phyloP scores from a whole-genome alignment of 257 asterid species.

The Striga asiatica region DNA sequence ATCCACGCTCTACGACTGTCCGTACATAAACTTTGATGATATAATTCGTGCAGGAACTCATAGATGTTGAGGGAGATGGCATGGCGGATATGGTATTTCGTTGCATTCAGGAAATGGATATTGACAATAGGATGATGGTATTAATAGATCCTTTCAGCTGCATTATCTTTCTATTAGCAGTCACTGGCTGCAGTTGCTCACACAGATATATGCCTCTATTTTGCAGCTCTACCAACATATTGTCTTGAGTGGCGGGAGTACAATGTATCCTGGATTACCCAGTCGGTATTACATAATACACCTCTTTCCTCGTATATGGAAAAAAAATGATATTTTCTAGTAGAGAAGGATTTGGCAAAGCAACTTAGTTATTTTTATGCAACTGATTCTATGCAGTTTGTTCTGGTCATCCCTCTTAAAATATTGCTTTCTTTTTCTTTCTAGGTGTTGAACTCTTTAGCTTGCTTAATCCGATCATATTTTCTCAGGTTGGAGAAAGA shows the following conservation, averaged over 20 bases:
- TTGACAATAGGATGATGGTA: conserved; percentile 98
- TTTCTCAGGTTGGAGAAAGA: conserved; percentile 84
- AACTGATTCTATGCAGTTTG: neutral
- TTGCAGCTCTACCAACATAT: conserved; percentile 95
- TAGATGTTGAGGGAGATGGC: conserved; percentile 99
- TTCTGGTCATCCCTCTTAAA: neutral
- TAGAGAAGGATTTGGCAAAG: neutral
- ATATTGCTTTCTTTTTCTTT: conserved; percentile 5
- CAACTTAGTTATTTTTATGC: neutral
- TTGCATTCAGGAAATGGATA: conserved; percentile 98
- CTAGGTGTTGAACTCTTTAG: neutral
- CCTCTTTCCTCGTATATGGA: neutral
- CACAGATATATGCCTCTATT: conserved; percentile 3
- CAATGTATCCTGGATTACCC: conserved; percentile 98
- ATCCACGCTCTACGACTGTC: conserved; percentile 9
- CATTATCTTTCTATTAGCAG: conserved; percentile 16
- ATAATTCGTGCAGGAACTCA: conserved; percentile 63
- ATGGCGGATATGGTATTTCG: conserved; percentile 99
- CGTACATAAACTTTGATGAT: conserved; percentile 11
- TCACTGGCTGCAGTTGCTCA: conserved; percentile 16
- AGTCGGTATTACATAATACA: conserved; percentile 61
- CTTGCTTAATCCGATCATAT: conserved; percentile 13
- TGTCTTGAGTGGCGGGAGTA: conserved; percentile 95
- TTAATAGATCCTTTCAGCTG: conserved; percentile 2
- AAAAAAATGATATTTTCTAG: neutral